Evolutionary conservation across 306 rosid species (phyloP), one percentile per base, ranked within the genome.

Genomic region (Crotalaria pallida): DNA sequence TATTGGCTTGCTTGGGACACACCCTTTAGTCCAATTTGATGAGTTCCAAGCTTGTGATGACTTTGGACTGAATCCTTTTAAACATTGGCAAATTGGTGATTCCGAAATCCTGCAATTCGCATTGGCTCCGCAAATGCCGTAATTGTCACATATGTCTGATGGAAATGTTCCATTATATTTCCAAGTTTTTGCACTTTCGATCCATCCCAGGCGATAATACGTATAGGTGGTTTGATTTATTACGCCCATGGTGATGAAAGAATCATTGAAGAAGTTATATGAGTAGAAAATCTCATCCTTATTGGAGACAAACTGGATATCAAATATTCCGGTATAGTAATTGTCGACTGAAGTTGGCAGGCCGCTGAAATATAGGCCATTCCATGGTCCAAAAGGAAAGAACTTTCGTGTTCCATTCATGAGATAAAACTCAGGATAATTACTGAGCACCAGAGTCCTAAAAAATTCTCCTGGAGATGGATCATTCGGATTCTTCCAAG

Each of bases 401-500:
- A 2, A 11, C 29, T 29, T 68, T 0, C 2, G 3, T 17, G 17
- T 17, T 22, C 72, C 72, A 0, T 53, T 52, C 76, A 60, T 41
- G 49, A 67, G 3, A 18, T 73, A 73, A 31, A 52, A 52, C 5
- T 79, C 79, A 7, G 83, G 83, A 43, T 73, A 79, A 3, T 13
- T 18, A 22, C 68, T 1, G 1, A 73, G 68, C 10, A 1, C 29
- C 0, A 73, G 2, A 52, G 21, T 38, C 18, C 38, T 22, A 10
- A 55, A 50, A 12, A 52, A 0, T 16, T 73, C 45, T 27, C 78
- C 69, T 0, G 68, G 73, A 45, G 82, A 71, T 53, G 82, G 82
- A 19, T 78, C 82, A 6, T 78, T 51, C 40, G n/a, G 17, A 49
- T 21, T 65, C 64, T 13, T 80, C 84, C 81, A 63, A 12, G 78